phyloP scores from a whole-genome alignment of 148 eudicot genomes.

The Spergularia bocconei region DNA sequence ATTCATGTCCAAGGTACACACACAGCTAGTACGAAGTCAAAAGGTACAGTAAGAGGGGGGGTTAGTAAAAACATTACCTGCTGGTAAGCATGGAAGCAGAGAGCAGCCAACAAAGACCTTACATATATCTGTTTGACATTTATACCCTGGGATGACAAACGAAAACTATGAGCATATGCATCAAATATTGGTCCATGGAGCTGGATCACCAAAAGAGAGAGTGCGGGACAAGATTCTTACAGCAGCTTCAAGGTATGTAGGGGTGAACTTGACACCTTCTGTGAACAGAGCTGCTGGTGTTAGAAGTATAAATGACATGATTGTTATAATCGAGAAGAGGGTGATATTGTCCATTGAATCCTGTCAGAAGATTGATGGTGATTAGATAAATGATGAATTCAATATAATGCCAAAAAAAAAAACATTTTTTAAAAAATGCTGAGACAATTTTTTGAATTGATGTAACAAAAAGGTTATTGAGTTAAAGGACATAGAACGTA shows the following conservation, averaged over 20 bases:
- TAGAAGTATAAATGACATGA: slow-evolving; percentile 84
- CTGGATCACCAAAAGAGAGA: background rate
- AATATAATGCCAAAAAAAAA: background rate
- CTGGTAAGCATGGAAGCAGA: slow-evolving; percentile 97
- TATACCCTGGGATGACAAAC: slow-evolving; percentile 52
- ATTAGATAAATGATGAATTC: slow-evolving; percentile 7
- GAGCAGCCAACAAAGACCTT: slow-evolving; percentile 79
- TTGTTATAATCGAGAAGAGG: slow-evolving; percentile 89
- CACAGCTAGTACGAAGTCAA: background rate
- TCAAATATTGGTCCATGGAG: background rate
- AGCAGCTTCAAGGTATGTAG: slow-evolving; percentile 69
- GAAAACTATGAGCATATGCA: slow-evolving; percentile 9
- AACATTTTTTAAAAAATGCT: no score
- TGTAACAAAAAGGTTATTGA: background rate
- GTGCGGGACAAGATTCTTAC: slow-evolving; percentile 45
- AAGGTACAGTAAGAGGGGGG: background rate
- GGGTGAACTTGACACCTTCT: slow-evolving; percentile 93
- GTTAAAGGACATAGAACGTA: no score
- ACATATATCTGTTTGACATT: slow-evolving; percentile 58
- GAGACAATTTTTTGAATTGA: background rate
- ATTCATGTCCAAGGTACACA: background rate
- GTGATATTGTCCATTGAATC: slow-evolving; percentile 90
- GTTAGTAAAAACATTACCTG: slow-evolving; percentile 34
- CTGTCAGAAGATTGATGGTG: slow-evolving; percentile 39
- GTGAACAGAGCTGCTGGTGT: slow-evolving; percentile 59